Evolutionary conservation across 768 basidiomycete species (phyloP).

Genomic region (Auriscalpium microsporum): DNA sequence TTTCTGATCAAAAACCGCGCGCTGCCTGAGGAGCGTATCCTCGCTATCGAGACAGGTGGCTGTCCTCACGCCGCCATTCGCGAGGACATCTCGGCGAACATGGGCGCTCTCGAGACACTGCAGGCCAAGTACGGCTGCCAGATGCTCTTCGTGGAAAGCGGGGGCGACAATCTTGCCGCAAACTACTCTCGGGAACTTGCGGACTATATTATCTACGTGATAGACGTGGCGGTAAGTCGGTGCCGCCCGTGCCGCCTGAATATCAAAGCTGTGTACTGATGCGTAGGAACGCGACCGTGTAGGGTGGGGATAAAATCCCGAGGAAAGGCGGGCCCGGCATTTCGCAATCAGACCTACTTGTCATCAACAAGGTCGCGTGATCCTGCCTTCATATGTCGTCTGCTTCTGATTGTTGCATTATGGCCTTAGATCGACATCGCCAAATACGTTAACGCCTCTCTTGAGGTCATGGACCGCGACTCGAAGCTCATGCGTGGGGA

Average conservation of each 20-base stretch:
- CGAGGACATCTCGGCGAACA: conserved; percentile 96
- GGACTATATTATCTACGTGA: conserved; percentile 94
- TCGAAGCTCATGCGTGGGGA: conserved; percentile 89
- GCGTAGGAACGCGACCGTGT: not conserved
- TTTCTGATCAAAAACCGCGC: conserved; percentile 92
- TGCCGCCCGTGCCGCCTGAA: not conserved
- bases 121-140: conserved; percentile 89
- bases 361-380: conserved; percentile 79
- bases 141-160: conserved; percentile 89
- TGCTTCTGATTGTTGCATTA: not conserved
- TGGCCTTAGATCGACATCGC: conserved; percentile 79
- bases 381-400: not conserved
- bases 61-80: conserved; percentile 98
- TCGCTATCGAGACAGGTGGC: conserved; percentile 96
- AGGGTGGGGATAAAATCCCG: conserved; percentile 98
- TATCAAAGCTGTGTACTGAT: not conserved
- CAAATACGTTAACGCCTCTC: conserved; percentile 83
- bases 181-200: conserved; percentile 96
- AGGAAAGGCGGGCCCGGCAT: conserved; percentile 98
- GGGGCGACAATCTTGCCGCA: conserved; percentile 94
- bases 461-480: conserved; percentile 92
- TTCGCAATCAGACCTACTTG: conserved; percentile 87
- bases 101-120: conserved; percentile 90
- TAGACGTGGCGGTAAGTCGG: conserved; percentile 65
- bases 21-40: conserved; percentile 74